Evolutionary conservation across 257 asterid genomes (phyloP), one percentile per base, ranked within the genome.

Genomic region (Salvia miltiorrhiza): DNA sequence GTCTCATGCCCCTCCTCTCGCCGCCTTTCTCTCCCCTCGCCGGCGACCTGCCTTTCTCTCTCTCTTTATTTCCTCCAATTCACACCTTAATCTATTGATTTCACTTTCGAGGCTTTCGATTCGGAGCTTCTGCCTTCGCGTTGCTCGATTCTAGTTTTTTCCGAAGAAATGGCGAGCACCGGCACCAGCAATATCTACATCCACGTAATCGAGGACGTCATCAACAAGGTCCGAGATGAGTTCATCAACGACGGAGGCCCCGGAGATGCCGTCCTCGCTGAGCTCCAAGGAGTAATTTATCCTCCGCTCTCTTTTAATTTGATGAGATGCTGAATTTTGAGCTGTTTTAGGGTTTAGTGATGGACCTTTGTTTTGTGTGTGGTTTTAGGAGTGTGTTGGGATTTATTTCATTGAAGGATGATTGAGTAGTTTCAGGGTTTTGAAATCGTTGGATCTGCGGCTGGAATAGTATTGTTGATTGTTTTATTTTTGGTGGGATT

Each of bases 131-230:
- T 19, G 24, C 5, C 44, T 63, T 43, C 20, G 14, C 41, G 23
- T 70, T 47, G 10, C 58, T 17, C 49, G 62, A 43, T 76, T 73
- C 37, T 14, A 4, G 43, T 37, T 37, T 44, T 49, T 23, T 4
- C 62, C 65, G 47, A 68, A 45, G 47, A 30, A 54, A 92, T 90
- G 98, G 89, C 89, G 67, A 86, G 83, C 80, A 77, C 89, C 10
- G 70, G 83, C 65, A 92, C 98, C 57, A 92, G 97, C 82, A 85
- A 67, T 77, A 87, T 92, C 59, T 92, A 92, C 80, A 64, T 83
- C 79, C 88, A 87, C 40, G 98, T 92, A 61, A 92, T 92, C 72
- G 98, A 92, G 65, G 98, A 90, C 67, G 98, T 90, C 50, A 84
- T 92, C 83, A 86, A 63, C 83, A 92, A 92, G 76, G 88, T 86